Evolutionary conservation across 768 basidiomycete genomes (phyloP).

Genomic region (Russula foetens): DNA sequence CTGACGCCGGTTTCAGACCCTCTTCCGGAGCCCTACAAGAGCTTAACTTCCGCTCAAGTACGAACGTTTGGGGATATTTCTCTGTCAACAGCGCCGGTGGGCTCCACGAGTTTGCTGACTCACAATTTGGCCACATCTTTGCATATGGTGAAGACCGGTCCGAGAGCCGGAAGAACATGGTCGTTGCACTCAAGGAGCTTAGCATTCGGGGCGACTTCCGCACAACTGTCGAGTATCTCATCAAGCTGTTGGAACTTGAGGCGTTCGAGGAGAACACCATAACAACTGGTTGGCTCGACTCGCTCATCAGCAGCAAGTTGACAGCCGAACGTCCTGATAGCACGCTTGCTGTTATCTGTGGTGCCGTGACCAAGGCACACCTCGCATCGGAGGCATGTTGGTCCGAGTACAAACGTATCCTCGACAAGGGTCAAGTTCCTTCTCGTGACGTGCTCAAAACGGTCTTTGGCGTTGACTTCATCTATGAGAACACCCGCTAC

Average conservation of each 20-base stretch:
- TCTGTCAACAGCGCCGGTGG: constrained; percentile 94
- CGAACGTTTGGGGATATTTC: constrained; percentile 99
- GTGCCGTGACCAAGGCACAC: constrained; percentile 92
- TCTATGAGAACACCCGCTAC: constrained; percentile 92
- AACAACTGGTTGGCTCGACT: constrained; percentile 98
- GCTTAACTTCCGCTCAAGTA: constrained; percentile 98
- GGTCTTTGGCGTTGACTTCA: constrained; percentile 94
- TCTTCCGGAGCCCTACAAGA: constrained; percentile 96
- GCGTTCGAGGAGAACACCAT: constrained; percentile 97
- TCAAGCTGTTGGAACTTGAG: constrained; percentile 92
- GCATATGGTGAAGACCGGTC: constrained; percentile 95
- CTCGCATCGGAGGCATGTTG: constrained; percentile 85
- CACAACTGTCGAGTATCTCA: constrained; percentile 97
- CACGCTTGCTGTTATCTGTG: constrained; percentile 90
- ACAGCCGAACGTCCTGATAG: constrained; percentile 95
- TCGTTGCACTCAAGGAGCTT: constrained; percentile 95
- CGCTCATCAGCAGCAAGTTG: constrained; percentile 91
- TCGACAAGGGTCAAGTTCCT: constrained; percentile 98
- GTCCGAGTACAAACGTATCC: constrained; percentile 86
- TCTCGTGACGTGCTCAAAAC: constrained; percentile 92
- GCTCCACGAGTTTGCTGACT: constrained; percentile 98
- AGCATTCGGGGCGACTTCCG: constrained; percentile 99
- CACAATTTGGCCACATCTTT: constrained; percentile 98
- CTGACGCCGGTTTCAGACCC: constrained; percentile 98
- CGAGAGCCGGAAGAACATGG: constrained; percentile 98